Evolutionary conservation across 1,284 basidiomycete genomes (phyloP).

Genomic region (Tremellales sp.): DNA sequence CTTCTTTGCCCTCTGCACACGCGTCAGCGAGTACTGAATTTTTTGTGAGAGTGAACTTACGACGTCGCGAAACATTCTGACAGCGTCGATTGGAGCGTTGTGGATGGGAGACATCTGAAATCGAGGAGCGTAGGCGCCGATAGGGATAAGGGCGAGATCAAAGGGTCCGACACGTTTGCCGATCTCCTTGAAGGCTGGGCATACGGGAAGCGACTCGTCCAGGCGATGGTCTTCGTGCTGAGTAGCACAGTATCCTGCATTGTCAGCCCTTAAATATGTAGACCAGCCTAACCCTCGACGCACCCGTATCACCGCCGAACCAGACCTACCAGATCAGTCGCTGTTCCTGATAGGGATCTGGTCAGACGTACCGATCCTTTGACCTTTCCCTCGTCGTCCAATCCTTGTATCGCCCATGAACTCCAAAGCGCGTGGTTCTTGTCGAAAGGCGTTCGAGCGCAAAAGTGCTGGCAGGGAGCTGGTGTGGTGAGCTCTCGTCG

Average conservation of each 20-base stretch:
- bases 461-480: slow-evolving; percentile 56
- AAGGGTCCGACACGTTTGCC: slow-evolving; percentile 61
- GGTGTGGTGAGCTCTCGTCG: slow-evolving; percentile 1
- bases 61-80: slow-evolving; percentile 60
- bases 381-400: background rate
- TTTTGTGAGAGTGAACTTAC: slow-evolving; percentile 40
- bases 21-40: background rate
- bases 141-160: slow-evolving; percentile 58
- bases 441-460: slow-evolving; percentile 54
- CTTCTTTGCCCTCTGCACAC: slow-evolving; percentile 48
- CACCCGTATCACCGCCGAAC: slow-evolving; percentile 67
- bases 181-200: slow-evolving; percentile 66
- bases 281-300: slow-evolving; percentile 19
- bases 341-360: slow-evolving; percentile 9
- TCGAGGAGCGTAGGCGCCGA: slow-evolving; percentile 64
- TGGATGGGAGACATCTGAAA: slow-evolving; percentile 59
- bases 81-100: slow-evolving; percentile 60
- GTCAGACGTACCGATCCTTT: slow-evolving; percentile 6
- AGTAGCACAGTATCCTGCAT: slow-evolving; percentile 41
- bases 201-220: slow-evolving; percentile 52
- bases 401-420: slow-evolving; percentile 56
- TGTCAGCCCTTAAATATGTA: background rate
- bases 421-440: slow-evolving; percentile 59
- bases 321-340: slow-evolving; percentile 49
- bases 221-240: slow-evolving; percentile 51